Evolutionary conservation across 73 alveolate species (phyloP).

Genomic region (Paramecium tetraurelia): DNA sequence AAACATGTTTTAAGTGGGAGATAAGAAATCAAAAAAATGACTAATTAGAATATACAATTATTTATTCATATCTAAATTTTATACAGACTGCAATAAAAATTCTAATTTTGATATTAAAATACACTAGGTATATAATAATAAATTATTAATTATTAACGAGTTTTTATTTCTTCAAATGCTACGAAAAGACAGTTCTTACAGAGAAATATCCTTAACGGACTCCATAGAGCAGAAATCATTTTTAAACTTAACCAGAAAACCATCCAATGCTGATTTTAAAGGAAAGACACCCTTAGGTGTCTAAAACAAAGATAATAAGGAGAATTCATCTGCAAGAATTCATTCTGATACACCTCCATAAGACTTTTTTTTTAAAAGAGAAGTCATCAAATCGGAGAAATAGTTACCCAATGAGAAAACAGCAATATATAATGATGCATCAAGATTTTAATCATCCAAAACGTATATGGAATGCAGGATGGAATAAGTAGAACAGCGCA

Average conservation of each 20-base stretch:
- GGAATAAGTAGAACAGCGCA: conserved; percentile 25
- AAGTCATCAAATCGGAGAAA: background rate
- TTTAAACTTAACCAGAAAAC: background rate
- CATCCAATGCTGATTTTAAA: background rate
- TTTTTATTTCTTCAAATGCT: conserved; percentile 15
- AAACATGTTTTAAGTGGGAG: background rate
- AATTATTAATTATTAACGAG: conserved; percentile 45
- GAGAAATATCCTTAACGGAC: conserved; percentile 28
- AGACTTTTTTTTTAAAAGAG: conserved; percentile 39
- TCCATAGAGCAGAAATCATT: conserved; percentile 30
- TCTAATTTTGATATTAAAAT: background rate
- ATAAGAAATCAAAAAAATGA: background rate
- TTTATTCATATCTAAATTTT: background rate
- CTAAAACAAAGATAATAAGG: conserved; percentile 17
- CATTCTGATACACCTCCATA: conserved; percentile 28
- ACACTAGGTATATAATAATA: background rate
- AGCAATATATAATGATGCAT: background rate
- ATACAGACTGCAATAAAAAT: background rate
- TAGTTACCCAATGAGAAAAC: background rate
- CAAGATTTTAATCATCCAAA: conserved; percentile 26
- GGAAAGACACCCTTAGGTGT: background rate
- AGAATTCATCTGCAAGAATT: conserved; percentile 31
- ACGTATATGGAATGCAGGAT: conserved; percentile 13
- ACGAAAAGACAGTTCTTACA: conserved; percentile 18
- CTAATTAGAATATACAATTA: background rate